A percentile compares a stretch with the other conserved stretches of the same genome.
Evolutionary conservation across 2,329 filamentous ascomycete genomes (phyloP).

Genomic region (Fonsecaea pedrosoi): DNA sequence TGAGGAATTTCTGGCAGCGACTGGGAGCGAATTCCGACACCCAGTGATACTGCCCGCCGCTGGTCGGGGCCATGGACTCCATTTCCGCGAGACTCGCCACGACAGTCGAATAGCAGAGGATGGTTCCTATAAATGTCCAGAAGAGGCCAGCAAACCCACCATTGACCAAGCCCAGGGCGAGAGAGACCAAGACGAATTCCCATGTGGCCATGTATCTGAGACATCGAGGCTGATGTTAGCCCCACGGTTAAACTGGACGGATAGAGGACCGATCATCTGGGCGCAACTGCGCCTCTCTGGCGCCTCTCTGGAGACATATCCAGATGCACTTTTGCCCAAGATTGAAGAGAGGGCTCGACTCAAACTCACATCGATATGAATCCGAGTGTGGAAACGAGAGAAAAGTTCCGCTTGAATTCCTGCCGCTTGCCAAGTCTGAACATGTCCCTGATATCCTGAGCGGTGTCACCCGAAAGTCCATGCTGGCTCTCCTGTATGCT

Average conservation of each 20-base stretch:
- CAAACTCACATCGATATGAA: conserved; percentile 48
- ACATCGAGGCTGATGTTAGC: not conserved
- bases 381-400: conserved; percentile 47
- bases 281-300: not conserved
- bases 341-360: not conserved
- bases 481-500: conserved; percentile 8
- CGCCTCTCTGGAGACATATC: not conserved
- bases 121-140: conserved; percentile 51
- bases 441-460: conserved; percentile 54
- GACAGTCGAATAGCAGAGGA: conserved; percentile 70
- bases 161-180: conserved; percentile 28
- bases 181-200: conserved; percentile 41
- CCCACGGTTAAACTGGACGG: not conserved
- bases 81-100: conserved; percentile 68
- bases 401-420: conserved; percentile 51
- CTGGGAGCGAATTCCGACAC: conserved; percentile 47
- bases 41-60: conserved; percentile 44
- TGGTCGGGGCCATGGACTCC: conserved; percentile 45
- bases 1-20: conserved; percentile 51
- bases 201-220: conserved; percentile 43
- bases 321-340: not conserved
- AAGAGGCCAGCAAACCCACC: conserved; percentile 39
- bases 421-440: conserved; percentile 59
- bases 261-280: not conserved
- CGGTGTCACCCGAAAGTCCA: conserved; percentile 28